A percentile compares a stretch with the other conserved stretches of the same genome.
Conservation (phyloP, 2,329 filamentous ascomycete species). For the Sclerotiophoma versabilis region DNA sequence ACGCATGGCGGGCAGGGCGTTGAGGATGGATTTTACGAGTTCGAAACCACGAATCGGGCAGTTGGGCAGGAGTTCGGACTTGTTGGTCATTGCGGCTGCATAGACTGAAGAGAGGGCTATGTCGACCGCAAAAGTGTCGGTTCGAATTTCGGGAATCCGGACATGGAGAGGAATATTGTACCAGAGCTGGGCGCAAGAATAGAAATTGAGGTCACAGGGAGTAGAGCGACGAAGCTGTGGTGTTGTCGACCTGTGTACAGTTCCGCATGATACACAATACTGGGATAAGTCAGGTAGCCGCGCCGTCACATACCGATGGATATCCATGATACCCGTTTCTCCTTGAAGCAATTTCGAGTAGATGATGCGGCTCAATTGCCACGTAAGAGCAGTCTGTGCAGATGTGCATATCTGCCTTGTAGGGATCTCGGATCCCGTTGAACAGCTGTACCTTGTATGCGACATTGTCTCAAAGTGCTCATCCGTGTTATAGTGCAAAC, state of each 20-base stretch:
- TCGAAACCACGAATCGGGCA: conserved; percentile 31
- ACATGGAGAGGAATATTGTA: conserved; percentile 35
- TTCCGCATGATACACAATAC: conserved; percentile 37
- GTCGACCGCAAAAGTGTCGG: conserved; percentile 41
- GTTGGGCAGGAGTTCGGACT: conserved; percentile 34
- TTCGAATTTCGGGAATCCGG: conserved; percentile 40
- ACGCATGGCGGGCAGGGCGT: conserved; percentile 34
- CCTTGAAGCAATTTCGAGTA: conserved; percentile 20
- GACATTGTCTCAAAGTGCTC: conserved; percentile 14
- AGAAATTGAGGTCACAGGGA: conserved; percentile 23
- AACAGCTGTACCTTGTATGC: conserved; percentile 32
- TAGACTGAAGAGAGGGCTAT: conserved; percentile 38
- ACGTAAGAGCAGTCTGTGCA: conserved; percentile 26
- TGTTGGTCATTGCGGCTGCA: conserved; percentile 28
- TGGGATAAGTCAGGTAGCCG: conserved; percentile 4
- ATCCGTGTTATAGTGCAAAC: conserved; percentile 39
- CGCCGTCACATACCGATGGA: conserved; percentile 22
- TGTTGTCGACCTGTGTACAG: conserved; percentile 19
- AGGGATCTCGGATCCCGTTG: conserved; percentile 19
- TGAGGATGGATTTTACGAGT: conserved; percentile 27
- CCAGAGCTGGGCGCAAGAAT: conserved; percentile 33
- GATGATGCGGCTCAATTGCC: conserved; percentile 36
- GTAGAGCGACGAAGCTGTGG: conserved; percentile 31
- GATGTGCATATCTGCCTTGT: conserved; percentile 28
- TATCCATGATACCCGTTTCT: conserved; percentile 15